Evolutionary conservation across 345 rosid genomes (phyloP), one percentile per base, ranked within the genome.

Genomic region (Salix suchowensis): DNA sequence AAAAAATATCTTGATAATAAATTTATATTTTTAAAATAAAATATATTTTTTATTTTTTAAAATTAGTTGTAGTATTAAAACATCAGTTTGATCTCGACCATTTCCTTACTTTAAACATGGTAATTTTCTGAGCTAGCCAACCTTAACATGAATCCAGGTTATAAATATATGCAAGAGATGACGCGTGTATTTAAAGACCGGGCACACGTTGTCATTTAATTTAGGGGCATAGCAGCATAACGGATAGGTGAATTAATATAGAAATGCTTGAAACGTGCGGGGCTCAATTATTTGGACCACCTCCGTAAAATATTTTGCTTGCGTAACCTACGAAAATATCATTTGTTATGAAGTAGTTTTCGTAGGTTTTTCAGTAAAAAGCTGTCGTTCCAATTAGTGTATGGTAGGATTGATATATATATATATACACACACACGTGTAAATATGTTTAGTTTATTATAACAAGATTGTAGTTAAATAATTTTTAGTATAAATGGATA

Each of bases 211-310:
- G 48, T 16, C 64, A 36, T 74, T 74, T 61, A 60, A 64, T 61
- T 40, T 65, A 37, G 68, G 74, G 76, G 71, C 84, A 68, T 71
- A 71, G 62, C 55, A 46, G 81, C 79, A 21, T 44, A 48, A 54
- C 44, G 64, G 71, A 69, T 60, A 73, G 75, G 82, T 70, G 10
- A 40, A 11, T 40, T 40, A 10, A 19, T 10, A 26, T n/a, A 9
- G 62, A 9, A 21, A n/a, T 9, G 10, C 18, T 21, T 72, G 64
- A n/a, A 28, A 19, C 4, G 19, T 40, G 34, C 48, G 81, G 79
- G 74, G 65, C 32, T 62, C 78, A 1, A 62, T 40, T 72, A 39
- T 48, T 55, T 62, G 76, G 69, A 42, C 76, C 70, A 21, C 76
- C 40, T 30, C 69, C 40, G 64, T 74, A 11, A 74, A 28, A 5